phyloP scores from a whole-genome alignment of 345 rosid species.

The Populus davidiana region DNA sequence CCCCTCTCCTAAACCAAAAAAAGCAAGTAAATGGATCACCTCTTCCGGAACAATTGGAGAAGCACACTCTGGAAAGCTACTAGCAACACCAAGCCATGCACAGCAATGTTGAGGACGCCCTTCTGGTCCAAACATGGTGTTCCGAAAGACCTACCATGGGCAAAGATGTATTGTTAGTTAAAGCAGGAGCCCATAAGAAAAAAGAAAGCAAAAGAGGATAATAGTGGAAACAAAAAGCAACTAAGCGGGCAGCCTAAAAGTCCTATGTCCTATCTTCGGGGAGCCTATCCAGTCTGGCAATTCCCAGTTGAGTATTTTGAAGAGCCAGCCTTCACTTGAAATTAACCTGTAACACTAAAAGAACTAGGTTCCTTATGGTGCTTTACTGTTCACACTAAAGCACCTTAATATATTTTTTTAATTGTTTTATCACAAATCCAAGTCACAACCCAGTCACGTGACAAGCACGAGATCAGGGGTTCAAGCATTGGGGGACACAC shows the following conservation, averaged over 20 bases:
- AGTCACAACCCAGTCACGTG: no score
- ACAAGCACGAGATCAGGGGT: no score
- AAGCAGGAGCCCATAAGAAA: background rate
- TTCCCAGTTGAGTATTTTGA: background rate
- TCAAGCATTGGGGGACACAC: no score
- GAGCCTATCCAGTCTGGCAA: background rate
- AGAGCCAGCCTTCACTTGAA: background rate
- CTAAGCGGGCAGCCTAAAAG: background rate
- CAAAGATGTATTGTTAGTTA: background rate
- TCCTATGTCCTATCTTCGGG: background rate
- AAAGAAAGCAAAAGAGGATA: background rate
- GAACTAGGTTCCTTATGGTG: no score
- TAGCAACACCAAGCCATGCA: slow-evolving; percentile 99
- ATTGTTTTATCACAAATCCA: no score
- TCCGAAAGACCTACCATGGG: slow-evolving; percentile 74
- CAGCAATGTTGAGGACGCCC: slow-evolving; percentile 99
- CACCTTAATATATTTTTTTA: no score
- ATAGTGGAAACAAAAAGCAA: background rate
- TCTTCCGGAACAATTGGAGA: slow-evolving; percentile 92
- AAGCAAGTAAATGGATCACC: slow-evolving; percentile 38
- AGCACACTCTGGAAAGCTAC: slow-evolving; percentile 98
- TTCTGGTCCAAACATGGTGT: slow-evolving; percentile 99
- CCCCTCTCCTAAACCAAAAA: background rate
- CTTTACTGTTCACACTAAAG: no score
- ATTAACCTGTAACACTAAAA: background rate